These are phyloP conservation scores for Scheffersomyces stipitis DNA, from an alignment of 805 yeast species.

Conservation along the genomic window DNA sequence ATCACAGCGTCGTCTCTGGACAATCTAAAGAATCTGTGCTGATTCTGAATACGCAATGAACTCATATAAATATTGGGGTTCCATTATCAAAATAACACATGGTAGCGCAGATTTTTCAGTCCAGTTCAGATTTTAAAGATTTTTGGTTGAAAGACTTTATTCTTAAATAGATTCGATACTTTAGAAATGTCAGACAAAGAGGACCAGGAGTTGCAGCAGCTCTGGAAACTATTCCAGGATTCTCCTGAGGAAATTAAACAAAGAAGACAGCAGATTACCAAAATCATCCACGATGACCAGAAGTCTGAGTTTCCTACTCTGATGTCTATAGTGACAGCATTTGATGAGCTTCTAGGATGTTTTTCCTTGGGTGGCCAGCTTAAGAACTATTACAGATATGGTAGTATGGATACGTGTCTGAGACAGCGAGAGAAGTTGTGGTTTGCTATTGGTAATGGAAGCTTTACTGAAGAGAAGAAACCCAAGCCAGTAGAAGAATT, in stretches of 20 bases:
- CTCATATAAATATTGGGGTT: too few species aligned
- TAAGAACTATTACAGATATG: conserved; percentile 80
- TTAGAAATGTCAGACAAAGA: conserved; percentile 9
- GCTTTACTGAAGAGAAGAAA: conserved; percentile 18
- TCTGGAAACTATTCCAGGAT: conserved; percentile 33
- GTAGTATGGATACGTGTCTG: conserved; percentile 70
- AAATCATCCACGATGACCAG: conserved; percentile 18
- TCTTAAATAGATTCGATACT: not conserved
- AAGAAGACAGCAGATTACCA: conserved; percentile 22
- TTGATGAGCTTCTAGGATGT: conserved; percentile 83
- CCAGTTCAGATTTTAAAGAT: too few species aligned
- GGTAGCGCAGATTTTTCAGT: too few species aligned
- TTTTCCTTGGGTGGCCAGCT: conserved; percentile 90
- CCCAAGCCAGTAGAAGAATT: conserved; percentile 33
- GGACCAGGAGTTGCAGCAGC: conserved; percentile 25
- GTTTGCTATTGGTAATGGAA: conserved; percentile 69
- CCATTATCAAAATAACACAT: too few species aligned
- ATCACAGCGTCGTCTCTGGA: conserved; percentile 86
- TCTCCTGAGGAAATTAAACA: conserved; percentile 26
- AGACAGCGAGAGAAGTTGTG: conserved; percentile 71
- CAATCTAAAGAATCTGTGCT: conserved; percentile 86
- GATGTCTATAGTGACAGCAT: conserved; percentile 59
- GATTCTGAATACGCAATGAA: too few species aligned
- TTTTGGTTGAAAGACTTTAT: not conserved
- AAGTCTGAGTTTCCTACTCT: conserved; percentile 28